These are phyloP conservation scores for Aspergillus quadrilineatus DNA, from an alignment of 2,329 filamentous ascomycete species.

Conservation along the genomic window DNA sequence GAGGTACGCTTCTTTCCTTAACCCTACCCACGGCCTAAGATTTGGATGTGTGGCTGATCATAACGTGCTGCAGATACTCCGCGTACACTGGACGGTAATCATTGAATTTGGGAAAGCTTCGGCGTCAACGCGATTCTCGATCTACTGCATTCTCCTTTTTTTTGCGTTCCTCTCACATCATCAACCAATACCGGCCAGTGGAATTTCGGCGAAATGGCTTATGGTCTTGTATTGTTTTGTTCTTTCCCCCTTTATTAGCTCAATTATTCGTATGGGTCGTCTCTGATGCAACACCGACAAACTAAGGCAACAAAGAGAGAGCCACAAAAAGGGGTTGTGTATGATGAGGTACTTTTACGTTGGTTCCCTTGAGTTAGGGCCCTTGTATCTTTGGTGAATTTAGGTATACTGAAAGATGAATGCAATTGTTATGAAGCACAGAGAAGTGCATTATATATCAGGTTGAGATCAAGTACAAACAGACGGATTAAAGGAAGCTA, in stretches of 20 bases:
- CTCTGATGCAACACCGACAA: conserved; percentile 4
- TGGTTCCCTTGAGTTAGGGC: conserved; percentile 1
- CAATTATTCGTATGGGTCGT: conserved; percentile 2
- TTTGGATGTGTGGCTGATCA: conserved; percentile 11
- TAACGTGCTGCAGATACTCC: conserved; percentile 33
- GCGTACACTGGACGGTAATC: conserved; percentile 41
- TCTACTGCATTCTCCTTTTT: conserved; percentile 18
- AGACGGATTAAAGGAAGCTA: too few species aligned
- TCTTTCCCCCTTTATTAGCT: conserved; percentile 5
- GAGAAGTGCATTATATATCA: background rate
- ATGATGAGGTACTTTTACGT: conserved; percentile 7
- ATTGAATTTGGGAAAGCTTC: conserved; percentile 28
- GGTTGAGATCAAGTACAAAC: background rate
- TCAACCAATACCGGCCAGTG: background rate
- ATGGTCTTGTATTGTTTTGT: conserved; percentile 9
- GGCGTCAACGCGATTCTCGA: conserved; percentile 35
- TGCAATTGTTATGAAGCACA: conserved; percentile 6
- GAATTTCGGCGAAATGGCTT: background rate
- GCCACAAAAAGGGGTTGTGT: conserved; percentile 7
- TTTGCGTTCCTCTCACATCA: conserved; percentile 2
- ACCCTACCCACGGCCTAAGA: background rate
- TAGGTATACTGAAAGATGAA: conserved; percentile 4
- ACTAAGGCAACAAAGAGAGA: conserved; percentile 2
- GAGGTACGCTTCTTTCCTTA: conserved; percentile 58
- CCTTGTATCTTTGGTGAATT: background rate